Evolutionary conservation across 192 early-diverging fungal species (phyloP).

Genomic region (Pilaira anomala): DNA sequence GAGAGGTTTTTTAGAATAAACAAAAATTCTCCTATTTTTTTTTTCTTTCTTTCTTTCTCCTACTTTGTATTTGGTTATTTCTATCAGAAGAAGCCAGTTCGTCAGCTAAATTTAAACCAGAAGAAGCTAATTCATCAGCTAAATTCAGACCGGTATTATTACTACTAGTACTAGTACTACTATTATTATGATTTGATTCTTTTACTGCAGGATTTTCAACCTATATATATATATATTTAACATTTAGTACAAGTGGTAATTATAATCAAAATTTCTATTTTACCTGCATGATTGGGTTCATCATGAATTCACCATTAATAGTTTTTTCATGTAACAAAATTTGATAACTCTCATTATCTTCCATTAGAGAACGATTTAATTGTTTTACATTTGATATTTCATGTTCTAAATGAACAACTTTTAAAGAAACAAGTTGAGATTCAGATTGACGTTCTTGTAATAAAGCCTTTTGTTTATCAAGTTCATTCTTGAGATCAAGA

Average conservation of each 20-base stretch:
- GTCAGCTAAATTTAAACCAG: constrained; percentile 7
- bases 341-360: constrained; percentile 83
- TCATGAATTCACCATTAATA: constrained; percentile 74
- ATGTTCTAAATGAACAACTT: constrained; percentile 50
- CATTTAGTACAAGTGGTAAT: neutral
- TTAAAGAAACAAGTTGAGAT: constrained; percentile 37
- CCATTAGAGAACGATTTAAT: constrained; percentile 66
- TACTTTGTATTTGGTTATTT: too few species aligned
- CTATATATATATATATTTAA: neutral
- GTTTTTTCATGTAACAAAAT: constrained; percentile 76
- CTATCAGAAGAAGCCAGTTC: neutral
- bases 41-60: too few species aligned
- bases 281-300: constrained; percentile 59
- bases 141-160: constrained; percentile 29
- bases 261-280: constrained; percentile 5
- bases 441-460: constrained; percentile 35
- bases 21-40: too few species aligned
- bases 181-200: too few species aligned
- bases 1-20: too few species aligned
- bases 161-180: too few species aligned
- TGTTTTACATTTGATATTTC: constrained; percentile 60
- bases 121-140: constrained; percentile 35
- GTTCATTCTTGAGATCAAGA: constrained; percentile 38
- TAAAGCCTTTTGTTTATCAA: constrained; percentile 38
- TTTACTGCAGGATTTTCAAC: neutral